These are phyloP conservation scores for Trichophyton benhamiae DNA, from an alignment of 2,329 filamentous ascomycete genomes.

Conservation along the genomic window DNA sequence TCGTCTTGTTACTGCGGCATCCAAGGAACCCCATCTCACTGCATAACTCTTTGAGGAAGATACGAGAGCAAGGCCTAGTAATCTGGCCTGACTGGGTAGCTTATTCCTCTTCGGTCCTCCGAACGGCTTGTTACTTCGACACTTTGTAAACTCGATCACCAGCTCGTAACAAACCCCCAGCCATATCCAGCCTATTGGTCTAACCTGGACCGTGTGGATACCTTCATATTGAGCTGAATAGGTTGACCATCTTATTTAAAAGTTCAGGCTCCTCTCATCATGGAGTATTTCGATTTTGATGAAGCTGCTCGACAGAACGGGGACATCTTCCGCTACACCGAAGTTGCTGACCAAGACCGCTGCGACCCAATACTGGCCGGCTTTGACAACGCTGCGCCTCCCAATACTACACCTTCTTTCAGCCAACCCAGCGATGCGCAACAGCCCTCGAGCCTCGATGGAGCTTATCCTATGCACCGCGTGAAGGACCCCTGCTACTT, in stretches of 20 bases:
- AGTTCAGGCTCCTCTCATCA: slow-evolving; percentile 13
- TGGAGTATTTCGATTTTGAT: slow-evolving; percentile 40
- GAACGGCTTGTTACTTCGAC: not conserved
- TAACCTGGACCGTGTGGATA: not conserved
- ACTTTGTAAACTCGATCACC: not conserved
- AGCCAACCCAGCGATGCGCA: not conserved
- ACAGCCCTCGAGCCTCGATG: slow-evolving; percentile 14
- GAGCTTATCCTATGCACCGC: slow-evolving; percentile 33
- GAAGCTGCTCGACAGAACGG: slow-evolving; percentile 32
- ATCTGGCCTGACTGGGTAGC: not conserved
- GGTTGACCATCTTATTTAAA: not conserved
- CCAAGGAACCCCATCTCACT: not conserved
- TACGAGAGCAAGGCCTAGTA: not conserved
- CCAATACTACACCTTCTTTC: not conserved
- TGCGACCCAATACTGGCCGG: not conserved
- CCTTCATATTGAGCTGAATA: not conserved
- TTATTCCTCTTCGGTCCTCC: not conserved
- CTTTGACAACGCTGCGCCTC: not conserved
- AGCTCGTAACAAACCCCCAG: not conserved
- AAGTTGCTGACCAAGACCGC: not conserved
- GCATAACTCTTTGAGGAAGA: not conserved
- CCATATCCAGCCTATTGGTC: not conserved
- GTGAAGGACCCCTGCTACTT: slow-evolving; percentile 36
- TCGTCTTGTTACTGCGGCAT: not conserved
- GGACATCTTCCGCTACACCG: not conserved